phyloP scores from a whole-genome alignment of 345 rosid species.

The Nephelium lappaceum region DNA sequence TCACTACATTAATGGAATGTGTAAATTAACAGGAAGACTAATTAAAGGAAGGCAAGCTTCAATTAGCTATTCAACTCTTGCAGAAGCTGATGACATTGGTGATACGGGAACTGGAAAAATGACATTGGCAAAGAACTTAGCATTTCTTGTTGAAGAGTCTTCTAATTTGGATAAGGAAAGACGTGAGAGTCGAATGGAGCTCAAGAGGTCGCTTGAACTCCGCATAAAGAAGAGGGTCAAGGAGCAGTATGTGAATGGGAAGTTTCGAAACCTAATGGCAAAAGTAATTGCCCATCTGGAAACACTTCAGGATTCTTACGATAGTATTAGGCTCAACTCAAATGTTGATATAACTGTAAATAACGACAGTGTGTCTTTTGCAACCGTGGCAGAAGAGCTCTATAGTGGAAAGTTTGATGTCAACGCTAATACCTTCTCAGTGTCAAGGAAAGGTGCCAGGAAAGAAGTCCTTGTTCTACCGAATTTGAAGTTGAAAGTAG shows the following conservation, averaged over 20 bases:
- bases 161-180: conserved; percentile 39
- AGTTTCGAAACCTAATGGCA: conserved; percentile 54
- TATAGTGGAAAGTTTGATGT: conserved; percentile 61
- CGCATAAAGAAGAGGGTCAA: conserved; percentile 80
- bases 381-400: conserved; percentile 63
- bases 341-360: conserved; percentile 45
- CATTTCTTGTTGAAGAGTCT: conserved; percentile 66
- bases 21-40: conserved; percentile 20
- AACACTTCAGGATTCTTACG: conserved; percentile 74
- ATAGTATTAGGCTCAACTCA: conserved; percentile 64
- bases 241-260: conserved; percentile 64
- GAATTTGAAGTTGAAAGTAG: conserved; percentile 56
- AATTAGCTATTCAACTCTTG: conserved; percentile 32
- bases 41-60: conserved; percentile 20
- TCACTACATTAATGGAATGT: not conserved
- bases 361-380: conserved; percentile 41
- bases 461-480: conserved; percentile 82
- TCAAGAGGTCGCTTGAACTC: conserved; percentile 65
- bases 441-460: conserved; percentile 56
- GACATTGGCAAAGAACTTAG: conserved; percentile 67
- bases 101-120: conserved; percentile 32
- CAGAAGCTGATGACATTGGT: conserved; percentile 23
- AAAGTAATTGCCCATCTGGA: conserved; percentile 66
- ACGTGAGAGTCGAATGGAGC: conserved; percentile 67
- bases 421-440: conserved; percentile 47